These are phyloP conservation scores for Irpex sp. DNA, from an alignment of 1,284 basidiomycete genomes.

Conservation along the genomic window DNA sequence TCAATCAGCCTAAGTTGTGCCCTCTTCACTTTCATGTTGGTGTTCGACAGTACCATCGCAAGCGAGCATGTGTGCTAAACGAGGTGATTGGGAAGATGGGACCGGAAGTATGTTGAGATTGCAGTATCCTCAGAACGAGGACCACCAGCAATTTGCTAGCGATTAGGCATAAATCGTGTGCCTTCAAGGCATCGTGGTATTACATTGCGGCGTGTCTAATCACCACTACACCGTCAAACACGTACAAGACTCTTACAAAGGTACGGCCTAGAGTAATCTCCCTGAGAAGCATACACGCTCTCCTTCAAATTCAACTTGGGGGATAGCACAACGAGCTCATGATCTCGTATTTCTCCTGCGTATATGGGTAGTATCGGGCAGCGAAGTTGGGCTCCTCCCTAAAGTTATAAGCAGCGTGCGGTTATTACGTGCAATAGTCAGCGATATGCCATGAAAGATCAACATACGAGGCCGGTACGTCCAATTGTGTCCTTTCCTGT, in stretches of 20 bases:
- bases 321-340: conserved; percentile 1
- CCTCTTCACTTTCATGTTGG: conserved; percentile 83
- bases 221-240: too few relatives aligned
- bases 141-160: too few relatives aligned
- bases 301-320: neutral
- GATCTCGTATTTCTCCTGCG: conserved; percentile 22
- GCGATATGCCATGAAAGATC: neutral
- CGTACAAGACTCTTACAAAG: neutral
- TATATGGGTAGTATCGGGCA: conserved; percentile 36
- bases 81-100: neutral
- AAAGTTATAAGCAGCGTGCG: neutral
- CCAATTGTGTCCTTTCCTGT: conserved; percentile 40
- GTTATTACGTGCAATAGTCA: neutral
- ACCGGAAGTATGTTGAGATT: too few relatives aligned
- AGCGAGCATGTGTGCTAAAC: conserved; percentile 79
- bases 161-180: too few relatives aligned
- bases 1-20: conserved; percentile 55
- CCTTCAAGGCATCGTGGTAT: too few relatives aligned
- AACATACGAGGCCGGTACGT: conserved; percentile 35
- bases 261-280: neutral
- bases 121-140: too few relatives aligned
- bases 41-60: conserved; percentile 85
- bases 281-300: neutral
- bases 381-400: conserved; percentile 30
- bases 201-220: too few relatives aligned